A percentile compares a stretch with the other conserved stretches of the same genome.
Evolutionary conservation across 140 eudicot species (phyloP).

Genomic region (Artemisia princeps): DNA sequence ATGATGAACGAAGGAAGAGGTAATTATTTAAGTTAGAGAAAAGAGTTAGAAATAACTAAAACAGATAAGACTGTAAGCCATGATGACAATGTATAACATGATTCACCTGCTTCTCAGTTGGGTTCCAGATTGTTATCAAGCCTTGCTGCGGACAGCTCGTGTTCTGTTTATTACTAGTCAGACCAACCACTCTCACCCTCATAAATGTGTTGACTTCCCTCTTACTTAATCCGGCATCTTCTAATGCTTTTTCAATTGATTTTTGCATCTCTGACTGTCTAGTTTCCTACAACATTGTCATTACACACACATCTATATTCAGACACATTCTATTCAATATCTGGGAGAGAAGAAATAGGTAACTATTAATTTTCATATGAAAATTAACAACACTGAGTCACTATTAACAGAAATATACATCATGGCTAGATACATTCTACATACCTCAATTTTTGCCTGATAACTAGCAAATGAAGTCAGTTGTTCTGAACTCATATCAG

Average conservation of each 20-base stretch:
- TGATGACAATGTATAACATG: neutral
- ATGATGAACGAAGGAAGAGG: too few species aligned
- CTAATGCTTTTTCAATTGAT: constrained; percentile 61
- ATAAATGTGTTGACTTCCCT: constrained; percentile 74
- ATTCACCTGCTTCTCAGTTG: constrained; percentile 76
- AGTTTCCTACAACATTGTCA: constrained; percentile 37
- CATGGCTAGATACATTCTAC: neutral
- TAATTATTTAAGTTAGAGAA: too few species aligned
- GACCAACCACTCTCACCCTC: constrained; percentile 77
- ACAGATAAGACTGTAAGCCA: neutral
- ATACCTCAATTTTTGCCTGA: constrained; percentile 73
- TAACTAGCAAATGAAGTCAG: constrained; percentile 55
- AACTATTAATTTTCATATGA: too few species aligned
- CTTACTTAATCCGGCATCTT: constrained; percentile 56
- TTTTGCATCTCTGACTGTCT: constrained; percentile 60
- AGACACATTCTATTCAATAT: neutral
- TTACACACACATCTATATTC: neutral
- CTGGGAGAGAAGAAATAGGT: too few species aligned
- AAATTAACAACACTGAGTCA: neutral
- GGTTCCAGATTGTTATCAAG: constrained; percentile 86
- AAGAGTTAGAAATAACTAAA: neutral
- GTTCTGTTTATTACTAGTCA: constrained; percentile 30
- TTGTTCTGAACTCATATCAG: constrained; percentile 76
- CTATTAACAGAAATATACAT: neutral
- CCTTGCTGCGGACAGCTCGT: constrained; percentile 37